Conservation (phyloP, 495 filamentous ascomycete species). For the Jackrogersella multiformis region DNA sequence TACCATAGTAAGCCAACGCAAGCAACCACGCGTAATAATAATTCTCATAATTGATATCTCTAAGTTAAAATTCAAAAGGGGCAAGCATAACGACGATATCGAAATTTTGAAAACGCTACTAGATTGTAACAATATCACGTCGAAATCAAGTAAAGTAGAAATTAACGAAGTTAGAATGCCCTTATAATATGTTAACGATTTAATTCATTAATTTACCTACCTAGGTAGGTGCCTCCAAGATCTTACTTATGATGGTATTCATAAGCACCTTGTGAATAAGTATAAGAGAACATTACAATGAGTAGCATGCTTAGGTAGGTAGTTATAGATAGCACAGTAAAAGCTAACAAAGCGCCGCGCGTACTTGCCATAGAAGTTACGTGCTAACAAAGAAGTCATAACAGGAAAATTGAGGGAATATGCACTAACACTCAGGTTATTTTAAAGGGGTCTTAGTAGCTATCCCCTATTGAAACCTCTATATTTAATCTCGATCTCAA, state of each 20-base stretch:
- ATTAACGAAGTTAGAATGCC: too few relatives aligned
- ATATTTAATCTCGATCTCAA: neutral
- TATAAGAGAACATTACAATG: neutral
- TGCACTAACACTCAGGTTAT: neutral
- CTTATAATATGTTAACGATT: too few relatives aligned
- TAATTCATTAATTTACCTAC: too few relatives aligned
- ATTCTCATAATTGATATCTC: too few relatives aligned
- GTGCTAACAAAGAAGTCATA: neutral
- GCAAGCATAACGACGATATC: too few relatives aligned
- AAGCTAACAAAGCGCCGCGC: slow-evolving; percentile 17
- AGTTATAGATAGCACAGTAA: neutral
- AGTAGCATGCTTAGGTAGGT: neutral
- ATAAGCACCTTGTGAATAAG: neutral
- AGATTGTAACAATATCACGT: too few relatives aligned
- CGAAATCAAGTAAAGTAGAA: too few relatives aligned
- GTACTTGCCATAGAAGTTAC: neutral
- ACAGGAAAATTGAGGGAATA: neutral
- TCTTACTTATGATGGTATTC: neutral
- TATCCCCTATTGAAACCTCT: neutral
- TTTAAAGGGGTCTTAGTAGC: neutral
- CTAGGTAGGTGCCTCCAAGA: too few relatives aligned
- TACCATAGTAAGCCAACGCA: too few relatives aligned
- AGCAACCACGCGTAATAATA: too few relatives aligned
- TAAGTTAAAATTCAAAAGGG: too few relatives aligned
- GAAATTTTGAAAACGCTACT: too few relatives aligned